Evolutionary conservation across 1,139 yeast species (phyloP).

Genomic region (Yamadazyma triangularis): DNA sequence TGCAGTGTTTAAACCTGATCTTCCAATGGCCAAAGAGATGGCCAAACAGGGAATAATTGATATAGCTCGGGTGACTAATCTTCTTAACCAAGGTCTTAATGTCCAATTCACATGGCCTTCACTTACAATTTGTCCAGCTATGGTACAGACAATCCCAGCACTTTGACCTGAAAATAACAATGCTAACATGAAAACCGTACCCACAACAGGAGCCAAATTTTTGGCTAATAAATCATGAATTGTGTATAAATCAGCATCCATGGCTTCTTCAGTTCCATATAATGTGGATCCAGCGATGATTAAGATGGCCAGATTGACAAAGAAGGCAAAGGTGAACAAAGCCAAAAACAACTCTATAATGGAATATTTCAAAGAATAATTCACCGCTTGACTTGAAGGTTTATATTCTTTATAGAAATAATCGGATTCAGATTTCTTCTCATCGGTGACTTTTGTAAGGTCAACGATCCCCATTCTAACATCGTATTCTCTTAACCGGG

Average conservation of each 20-base stretch:
- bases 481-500: slow-evolving; percentile 65
- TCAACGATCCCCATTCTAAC: slow-evolving; percentile 47
- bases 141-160: slow-evolving; percentile 78
- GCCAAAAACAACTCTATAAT: slow-evolving; percentile 62
- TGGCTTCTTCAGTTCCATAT: slow-evolving; percentile 59
- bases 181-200: slow-evolving; percentile 74
- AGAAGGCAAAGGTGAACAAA: slow-evolving; percentile 67
- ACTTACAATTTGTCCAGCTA: slow-evolving; percentile 77
- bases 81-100: slow-evolving; percentile 65
- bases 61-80: slow-evolving; percentile 65
- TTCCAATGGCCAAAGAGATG: slow-evolving; percentile 60
- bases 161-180: slow-evolving; percentile 72
- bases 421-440: slow-evolving; percentile 20
- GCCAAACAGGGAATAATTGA: slow-evolving; percentile 70
- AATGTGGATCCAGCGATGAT: slow-evolving; percentile 74
- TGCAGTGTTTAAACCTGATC: slow-evolving; percentile 57
- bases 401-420: slow-evolving; percentile 36
- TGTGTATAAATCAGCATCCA: slow-evolving; percentile 70
- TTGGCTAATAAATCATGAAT: slow-evolving; percentile 56
- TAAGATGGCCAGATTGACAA: slow-evolving; percentile 74
- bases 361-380: slow-evolving; percentile 63
- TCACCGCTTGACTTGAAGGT: slow-evolving; percentile 64
- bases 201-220: slow-evolving; percentile 67
- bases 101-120: slow-evolving; percentile 79
- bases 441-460: slow-evolving; percentile 55